Conservation (phyloP, 352 stramenopile species). For the Phytophthora boehmeriae region DNA sequence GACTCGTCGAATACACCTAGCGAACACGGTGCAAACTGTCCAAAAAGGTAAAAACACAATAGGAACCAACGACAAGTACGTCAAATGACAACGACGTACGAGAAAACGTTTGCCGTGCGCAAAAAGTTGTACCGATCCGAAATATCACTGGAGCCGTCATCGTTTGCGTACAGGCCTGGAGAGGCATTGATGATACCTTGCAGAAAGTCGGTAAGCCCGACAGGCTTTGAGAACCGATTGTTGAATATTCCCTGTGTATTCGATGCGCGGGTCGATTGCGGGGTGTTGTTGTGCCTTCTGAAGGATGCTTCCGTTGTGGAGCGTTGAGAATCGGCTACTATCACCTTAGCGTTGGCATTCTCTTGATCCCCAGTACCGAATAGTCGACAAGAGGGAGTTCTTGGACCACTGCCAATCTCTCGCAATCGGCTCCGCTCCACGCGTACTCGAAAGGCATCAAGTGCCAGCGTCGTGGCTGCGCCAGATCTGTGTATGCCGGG, state of each 20-base stretch:
- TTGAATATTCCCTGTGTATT: slow-evolving; percentile 6
- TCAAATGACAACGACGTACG: slow-evolving; percentile 17
- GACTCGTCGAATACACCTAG: slow-evolving; percentile 58
- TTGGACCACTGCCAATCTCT: slow-evolving; percentile 22
- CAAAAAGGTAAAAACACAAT: neutral
- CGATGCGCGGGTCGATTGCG: slow-evolving; percentile 11
- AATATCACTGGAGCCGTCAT: slow-evolving; percentile 47
- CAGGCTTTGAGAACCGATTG: slow-evolving; percentile 7
- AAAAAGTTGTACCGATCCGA: slow-evolving; percentile 66
- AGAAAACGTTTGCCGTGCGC: slow-evolving; percentile 57
- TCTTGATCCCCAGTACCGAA: slow-evolving; percentile 14
- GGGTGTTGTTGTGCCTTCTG: slow-evolving; percentile 4
- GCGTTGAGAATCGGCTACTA: neutral
- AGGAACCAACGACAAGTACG: neutral
- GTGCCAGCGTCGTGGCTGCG: slow-evolving; percentile 38
- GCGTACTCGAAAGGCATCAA: slow-evolving; percentile 40
- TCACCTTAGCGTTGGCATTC: slow-evolving; percentile 11
- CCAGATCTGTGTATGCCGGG: slow-evolving; percentile 17
- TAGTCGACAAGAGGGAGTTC: slow-evolving; percentile 16
- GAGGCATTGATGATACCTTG: slow-evolving; percentile 54
- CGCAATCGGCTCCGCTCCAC: slow-evolving; percentile 42
- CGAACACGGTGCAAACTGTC: slow-evolving; percentile 53
- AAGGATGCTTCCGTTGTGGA: slow-evolving; percentile 6
- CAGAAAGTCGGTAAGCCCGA: slow-evolving; percentile 32
- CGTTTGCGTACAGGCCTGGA: slow-evolving; percentile 38